phyloP scores from a whole-genome alignment of 163 green algal genomes.

The Chlorella variabilis region DNA sequence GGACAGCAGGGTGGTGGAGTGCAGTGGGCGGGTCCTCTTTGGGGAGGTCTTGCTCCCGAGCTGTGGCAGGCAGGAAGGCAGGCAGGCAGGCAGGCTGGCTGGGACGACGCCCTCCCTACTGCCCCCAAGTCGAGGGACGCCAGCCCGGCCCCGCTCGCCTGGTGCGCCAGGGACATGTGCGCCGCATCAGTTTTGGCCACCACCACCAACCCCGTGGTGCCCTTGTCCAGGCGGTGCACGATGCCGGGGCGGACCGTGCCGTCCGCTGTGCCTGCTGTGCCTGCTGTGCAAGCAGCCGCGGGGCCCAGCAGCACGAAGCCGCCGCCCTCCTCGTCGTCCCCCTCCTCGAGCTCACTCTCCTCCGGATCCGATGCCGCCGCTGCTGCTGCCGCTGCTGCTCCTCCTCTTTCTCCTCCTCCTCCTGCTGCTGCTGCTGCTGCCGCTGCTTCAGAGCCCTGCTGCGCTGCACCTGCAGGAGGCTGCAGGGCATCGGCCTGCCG shows the following conservation, averaged over 20 bases:
- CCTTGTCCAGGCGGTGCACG: slow-evolving; percentile 96
- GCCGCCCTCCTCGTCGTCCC: slow-evolving; percentile 35
- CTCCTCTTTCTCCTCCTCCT: slow-evolving; percentile 7
- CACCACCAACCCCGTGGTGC: slow-evolving; percentile 94
- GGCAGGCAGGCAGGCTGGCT: too few relatives aligned
- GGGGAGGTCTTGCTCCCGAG: too few relatives aligned
- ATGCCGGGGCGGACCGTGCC: slow-evolving; percentile 89
- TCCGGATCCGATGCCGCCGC: neutral
- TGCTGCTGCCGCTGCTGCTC: neutral
- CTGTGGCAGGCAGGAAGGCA: too few relatives aligned
- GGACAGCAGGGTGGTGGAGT: neutral
- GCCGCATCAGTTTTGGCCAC: slow-evolving; percentile 85
- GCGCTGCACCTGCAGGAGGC: neutral
- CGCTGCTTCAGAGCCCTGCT: neutral
- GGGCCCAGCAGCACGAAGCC: neutral
- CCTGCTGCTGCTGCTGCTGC: slow-evolving; percentile 29
- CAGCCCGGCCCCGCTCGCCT: neutral
- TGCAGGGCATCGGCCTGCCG: too few relatives aligned
- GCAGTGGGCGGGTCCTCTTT: neutral
- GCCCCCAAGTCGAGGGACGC: too few relatives aligned
- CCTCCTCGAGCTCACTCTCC: slow-evolving; percentile 49
- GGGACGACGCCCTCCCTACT: too few relatives aligned
- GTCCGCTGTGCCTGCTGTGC: neutral
- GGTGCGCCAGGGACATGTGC: slow-evolving; percentile 32
- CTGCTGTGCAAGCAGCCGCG: too few relatives aligned